Conservation (phyloP, 2,329 filamentous ascomycete species). For the Pseudonectria buxi region DNA sequence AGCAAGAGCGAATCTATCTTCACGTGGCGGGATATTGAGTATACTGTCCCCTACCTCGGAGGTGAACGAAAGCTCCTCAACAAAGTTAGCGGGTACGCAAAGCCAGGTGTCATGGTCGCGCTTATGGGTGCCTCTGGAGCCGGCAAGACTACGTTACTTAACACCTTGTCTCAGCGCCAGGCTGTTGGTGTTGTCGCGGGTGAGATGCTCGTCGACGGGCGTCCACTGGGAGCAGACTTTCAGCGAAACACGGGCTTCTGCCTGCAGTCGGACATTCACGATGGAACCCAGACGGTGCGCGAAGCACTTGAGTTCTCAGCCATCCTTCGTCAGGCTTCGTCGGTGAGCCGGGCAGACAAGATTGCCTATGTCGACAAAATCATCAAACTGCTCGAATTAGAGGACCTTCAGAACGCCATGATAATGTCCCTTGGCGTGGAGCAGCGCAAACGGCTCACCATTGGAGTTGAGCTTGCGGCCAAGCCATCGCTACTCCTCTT, state of each 20-base stretch:
- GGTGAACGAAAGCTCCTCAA: constrained; percentile 28
- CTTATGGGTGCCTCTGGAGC: constrained; percentile 77
- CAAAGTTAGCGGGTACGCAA: constrained; percentile 67
- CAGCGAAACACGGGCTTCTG: constrained; percentile 67
- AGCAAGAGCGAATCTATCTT: constrained; percentile 41
- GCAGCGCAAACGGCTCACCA: constrained; percentile 47
- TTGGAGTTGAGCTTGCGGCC: constrained; percentile 46
- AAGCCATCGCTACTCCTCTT: constrained; percentile 54
- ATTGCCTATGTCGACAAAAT: constrained; percentile 59
- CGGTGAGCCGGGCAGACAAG: constrained; percentile 52
- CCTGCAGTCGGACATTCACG: constrained; percentile 59
- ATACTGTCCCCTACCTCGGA: constrained; percentile 53
- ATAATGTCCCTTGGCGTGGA: constrained; percentile 53
- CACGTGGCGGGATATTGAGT: constrained; percentile 65
- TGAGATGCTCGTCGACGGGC: constrained; percentile 70
- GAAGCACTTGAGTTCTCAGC: constrained; percentile 62
- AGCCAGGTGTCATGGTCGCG: constrained; percentile 73
- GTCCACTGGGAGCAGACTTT: constrained; percentile 61
- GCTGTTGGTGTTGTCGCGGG: constrained; percentile 66
- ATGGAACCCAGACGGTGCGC: constrained; percentile 55
- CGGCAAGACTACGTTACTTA: constrained; percentile 77
- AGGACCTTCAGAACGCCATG: constrained; percentile 53
- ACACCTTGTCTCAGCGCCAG: constrained; percentile 68
- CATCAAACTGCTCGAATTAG: constrained; percentile 58
- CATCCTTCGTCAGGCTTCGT: constrained; percentile 50